These are phyloP conservation scores for Aspergillus bridgeri DNA, from an alignment of 495 filamentous ascomycete species.

Conservation along the genomic window DNA sequence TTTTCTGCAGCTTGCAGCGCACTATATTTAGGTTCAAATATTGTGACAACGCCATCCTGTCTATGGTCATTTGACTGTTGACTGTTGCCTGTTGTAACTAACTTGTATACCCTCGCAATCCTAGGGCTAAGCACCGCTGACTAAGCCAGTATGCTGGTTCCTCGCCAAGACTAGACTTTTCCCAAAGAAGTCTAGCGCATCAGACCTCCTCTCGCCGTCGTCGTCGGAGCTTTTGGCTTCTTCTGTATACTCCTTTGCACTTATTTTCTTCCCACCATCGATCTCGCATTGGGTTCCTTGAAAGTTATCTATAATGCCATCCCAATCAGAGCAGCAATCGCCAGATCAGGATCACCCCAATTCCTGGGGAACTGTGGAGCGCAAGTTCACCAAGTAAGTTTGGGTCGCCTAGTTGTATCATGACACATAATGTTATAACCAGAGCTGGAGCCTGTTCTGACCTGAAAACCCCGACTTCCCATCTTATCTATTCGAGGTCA, in stretches of 20 bases:
- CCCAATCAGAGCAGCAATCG: constrained; percentile 12
- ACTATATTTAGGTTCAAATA: no score
- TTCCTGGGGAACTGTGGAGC: constrained; percentile 38
- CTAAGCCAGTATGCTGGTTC: background rate
- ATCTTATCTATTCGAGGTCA: background rate
- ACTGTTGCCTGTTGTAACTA: no score
- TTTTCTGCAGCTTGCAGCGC: no score
- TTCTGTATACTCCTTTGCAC: background rate
- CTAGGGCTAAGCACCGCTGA: background rate
- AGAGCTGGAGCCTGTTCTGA: no score
- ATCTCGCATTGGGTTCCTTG: background rate
- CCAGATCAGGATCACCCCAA: constrained; percentile 22
- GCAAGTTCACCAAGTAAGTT: constrained; percentile 41
- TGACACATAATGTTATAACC: no score
- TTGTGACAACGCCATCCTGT: no score
- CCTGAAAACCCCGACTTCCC: no score
- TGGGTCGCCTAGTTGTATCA: background rate
- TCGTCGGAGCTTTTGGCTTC: background rate
- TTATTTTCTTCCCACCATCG: background rate
- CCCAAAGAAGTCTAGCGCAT: background rate
- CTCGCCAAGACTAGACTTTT: background rate
- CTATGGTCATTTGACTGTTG: no score
- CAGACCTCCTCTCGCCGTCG: background rate
- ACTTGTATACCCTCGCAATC: background rate
- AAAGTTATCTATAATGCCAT: constrained; percentile 10